These are phyloP conservation scores for Starmerella asiatica DNA, from an alignment of 805 yeast genomes.

Conservation along the genomic window DNA sequence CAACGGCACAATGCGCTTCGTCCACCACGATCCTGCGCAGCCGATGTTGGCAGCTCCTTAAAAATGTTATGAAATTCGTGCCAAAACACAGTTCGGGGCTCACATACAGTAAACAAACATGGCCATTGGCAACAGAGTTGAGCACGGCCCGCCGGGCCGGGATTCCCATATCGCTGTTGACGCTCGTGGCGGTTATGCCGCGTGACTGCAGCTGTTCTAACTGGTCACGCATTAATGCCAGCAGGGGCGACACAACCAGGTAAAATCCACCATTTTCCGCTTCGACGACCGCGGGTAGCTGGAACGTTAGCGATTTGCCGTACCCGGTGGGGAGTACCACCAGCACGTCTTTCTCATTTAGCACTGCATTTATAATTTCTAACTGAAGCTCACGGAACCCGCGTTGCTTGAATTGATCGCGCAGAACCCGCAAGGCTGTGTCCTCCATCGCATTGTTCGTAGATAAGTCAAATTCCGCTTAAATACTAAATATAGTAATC, in stretches of 20 bases:
- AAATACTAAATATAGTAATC: no score
- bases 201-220: slow-evolving; percentile 57
- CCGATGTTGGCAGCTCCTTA: slow-evolving; percentile 41
- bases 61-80: slow-evolving; percentile 47
- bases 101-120: slow-evolving; percentile 66
- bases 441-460: not conserved
- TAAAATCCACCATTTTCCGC: slow-evolving; percentile 42
- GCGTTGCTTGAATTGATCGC: slow-evolving; percentile 9
- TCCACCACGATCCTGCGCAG: slow-evolving; percentile 74
- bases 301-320: slow-evolving; percentile 91
- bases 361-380: slow-evolving; percentile 19
- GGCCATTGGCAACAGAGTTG: slow-evolving; percentile 47
- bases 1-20: slow-evolving; percentile 95
- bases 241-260: slow-evolving; percentile 80
- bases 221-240: slow-evolving; percentile 95
- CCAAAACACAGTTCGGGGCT: slow-evolving; percentile 59
- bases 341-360: slow-evolving; percentile 63
- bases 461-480: not conserved
- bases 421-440: slow-evolving; percentile 9
- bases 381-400: slow-evolving; percentile 22
- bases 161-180: slow-evolving; percentile 58
- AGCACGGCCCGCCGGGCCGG: slow-evolving; percentile 50
- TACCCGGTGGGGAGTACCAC: slow-evolving; percentile 98
- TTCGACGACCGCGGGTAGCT: slow-evolving; percentile 71
- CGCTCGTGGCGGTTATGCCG: slow-evolving; percentile 67